Evolutionary conservation across 2,329 filamentous ascomycete genomes (phyloP).

Genomic region (Hypomyces rosellus): DNA sequence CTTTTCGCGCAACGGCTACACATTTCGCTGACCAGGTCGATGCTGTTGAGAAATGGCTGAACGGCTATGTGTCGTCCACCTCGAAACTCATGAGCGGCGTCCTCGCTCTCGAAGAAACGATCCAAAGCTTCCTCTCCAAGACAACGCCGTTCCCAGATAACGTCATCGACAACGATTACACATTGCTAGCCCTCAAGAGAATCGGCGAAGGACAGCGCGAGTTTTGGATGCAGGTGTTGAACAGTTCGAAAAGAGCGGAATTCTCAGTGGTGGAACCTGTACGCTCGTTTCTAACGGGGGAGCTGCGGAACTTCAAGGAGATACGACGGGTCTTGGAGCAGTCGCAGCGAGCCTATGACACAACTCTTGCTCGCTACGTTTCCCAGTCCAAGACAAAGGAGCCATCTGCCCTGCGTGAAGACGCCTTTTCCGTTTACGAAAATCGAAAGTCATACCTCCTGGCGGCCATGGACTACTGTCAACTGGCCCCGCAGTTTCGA

Average conservation of each 20-base stretch:
- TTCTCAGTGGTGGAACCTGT: slow-evolving; percentile 74
- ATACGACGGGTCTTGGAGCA: slow-evolving; percentile 67
- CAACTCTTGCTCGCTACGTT: slow-evolving; percentile 72
- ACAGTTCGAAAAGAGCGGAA: slow-evolving; percentile 72
- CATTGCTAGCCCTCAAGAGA: slow-evolving; percentile 75
- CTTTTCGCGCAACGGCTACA: slow-evolving; percentile 78
- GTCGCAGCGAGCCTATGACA: slow-evolving; percentile 79
- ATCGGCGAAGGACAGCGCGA: slow-evolving; percentile 82
- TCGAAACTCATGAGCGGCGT: slow-evolving; percentile 56
- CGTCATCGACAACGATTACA: slow-evolving; percentile 91
- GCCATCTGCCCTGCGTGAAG: slow-evolving; percentile 81
- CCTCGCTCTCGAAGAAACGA: slow-evolving; percentile 67
- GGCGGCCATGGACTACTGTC: slow-evolving; percentile 88
- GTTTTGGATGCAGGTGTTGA: slow-evolving; percentile 74
- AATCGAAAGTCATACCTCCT: slow-evolving; percentile 85
- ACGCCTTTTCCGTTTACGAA: slow-evolving; percentile 93
- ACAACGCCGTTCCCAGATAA: slow-evolving; percentile 75
- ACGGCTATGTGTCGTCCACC: slow-evolving; percentile 47
- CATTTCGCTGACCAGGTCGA: slow-evolving; percentile 93
- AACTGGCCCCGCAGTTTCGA: slow-evolving; percentile 78
- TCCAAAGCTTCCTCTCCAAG: slow-evolving; percentile 69
- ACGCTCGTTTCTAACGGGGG: slow-evolving; percentile 66
- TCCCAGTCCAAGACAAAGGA: slow-evolving; percentile 90
- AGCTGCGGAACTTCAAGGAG: slow-evolving; percentile 83
- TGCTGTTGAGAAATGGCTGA: slow-evolving; percentile 86